These are phyloP conservation scores for Chloromonas sp. DNA, from an alignment of 163 green algal species.

Conservation along the genomic window DNA sequence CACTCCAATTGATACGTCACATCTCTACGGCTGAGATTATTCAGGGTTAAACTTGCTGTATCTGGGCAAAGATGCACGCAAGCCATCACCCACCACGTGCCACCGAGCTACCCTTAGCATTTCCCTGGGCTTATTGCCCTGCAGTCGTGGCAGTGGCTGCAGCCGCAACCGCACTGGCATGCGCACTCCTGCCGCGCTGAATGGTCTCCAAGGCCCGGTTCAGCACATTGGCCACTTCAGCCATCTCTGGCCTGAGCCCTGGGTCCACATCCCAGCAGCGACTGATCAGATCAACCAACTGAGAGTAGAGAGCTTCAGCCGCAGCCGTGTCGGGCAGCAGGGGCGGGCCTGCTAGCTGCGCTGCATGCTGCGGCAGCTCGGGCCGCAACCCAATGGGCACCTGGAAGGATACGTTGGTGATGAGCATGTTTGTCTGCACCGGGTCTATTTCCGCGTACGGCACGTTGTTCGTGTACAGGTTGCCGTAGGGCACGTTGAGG, in stretches of 20 bases:
- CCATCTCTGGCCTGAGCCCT: background rate
- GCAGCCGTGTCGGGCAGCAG: background rate
- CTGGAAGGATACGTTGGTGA: background rate
- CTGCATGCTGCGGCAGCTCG: background rate
- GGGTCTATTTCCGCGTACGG: background rate
- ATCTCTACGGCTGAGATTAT: no score
- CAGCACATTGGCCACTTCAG: background rate
- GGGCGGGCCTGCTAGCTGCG: background rate
- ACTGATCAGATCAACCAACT: background rate
- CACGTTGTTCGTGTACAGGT: background rate
- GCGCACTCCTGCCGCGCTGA: no score
- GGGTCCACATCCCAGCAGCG: background rate
- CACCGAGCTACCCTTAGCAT: no score
- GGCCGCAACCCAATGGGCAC: background rate
- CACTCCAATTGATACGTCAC: no score
- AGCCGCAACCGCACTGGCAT: no score
- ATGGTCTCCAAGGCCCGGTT: no score
- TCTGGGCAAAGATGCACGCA: no score
- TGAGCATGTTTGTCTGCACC: background rate
- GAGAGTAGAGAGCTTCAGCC: background rate
- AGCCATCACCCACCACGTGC: no score
- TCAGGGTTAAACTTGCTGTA: no score
- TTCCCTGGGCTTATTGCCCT: no score
- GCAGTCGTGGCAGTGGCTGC: no score
- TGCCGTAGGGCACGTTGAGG: background rate